These are phyloP conservation scores for Sisymbrium irio DNA, from an alignment of 345 rosid species.

Conservation along the genomic window DNA sequence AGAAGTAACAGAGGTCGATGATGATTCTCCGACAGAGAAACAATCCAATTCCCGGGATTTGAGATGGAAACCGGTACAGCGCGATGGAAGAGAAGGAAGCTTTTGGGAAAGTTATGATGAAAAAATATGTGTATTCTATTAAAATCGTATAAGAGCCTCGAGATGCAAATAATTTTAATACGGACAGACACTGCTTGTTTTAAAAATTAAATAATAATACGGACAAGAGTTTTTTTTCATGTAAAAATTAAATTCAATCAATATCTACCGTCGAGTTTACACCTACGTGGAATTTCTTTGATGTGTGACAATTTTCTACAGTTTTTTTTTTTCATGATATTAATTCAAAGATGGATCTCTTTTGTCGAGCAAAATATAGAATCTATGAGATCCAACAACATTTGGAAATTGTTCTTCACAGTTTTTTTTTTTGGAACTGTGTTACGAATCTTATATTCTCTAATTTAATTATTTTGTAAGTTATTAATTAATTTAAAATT, in stretches of 20 bases:
- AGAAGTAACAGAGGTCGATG: conserved; percentile 28
- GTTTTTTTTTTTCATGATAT: not conserved
- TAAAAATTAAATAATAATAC: conserved; percentile 12
- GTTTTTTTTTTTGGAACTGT: no score
- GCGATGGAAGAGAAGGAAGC: conserved; percentile 10
- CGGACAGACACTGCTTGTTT: no score
- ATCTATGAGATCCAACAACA: not conserved
- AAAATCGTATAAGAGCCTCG: conserved; percentile 25
- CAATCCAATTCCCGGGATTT: conserved; percentile 31
- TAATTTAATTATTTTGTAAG: no score
- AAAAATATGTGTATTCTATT: not conserved
- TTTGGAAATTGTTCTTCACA: not conserved
- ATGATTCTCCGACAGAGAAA: conserved; percentile 37
- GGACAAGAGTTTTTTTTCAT: not conserved
- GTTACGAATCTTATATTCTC: no score
- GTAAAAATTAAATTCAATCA: not conserved
- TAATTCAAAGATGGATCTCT: not conserved
- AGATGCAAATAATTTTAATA: conserved; percentile 24
- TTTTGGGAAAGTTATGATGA: conserved; percentile 25
- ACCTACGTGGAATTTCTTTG: not conserved
- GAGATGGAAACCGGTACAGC: conserved; percentile 32
- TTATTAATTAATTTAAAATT: no score
- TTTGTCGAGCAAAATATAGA: not conserved
- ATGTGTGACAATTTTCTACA: not conserved
- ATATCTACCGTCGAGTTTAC: no score